Evolutionary conservation across 768 basidiomycete species (phyloP).

Genomic region (Tulasnella sp.): DNA sequence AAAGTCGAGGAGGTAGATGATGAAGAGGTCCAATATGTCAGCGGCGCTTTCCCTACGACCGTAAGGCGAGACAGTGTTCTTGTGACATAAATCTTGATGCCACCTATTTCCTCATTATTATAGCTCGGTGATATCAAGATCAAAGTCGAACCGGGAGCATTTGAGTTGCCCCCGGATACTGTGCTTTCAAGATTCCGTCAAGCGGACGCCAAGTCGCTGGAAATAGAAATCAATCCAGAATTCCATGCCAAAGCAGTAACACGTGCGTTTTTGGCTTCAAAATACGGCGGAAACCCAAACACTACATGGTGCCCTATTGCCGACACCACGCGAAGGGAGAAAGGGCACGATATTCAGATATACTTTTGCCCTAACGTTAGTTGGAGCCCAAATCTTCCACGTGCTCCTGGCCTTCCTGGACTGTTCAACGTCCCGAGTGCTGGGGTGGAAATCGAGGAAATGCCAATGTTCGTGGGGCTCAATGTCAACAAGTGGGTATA

Average conservation of each 20-base stretch:
- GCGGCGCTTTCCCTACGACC: background rate
- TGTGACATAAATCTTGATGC: background rate
- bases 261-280: background rate
- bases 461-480: background rate
- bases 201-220: background rate
- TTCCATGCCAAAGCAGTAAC: constrained; percentile 1
- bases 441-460: background rate
- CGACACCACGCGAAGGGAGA: background rate
- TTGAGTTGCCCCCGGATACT: background rate
- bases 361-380: background rate
- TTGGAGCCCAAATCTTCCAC: background rate
- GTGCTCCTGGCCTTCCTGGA: background rate
- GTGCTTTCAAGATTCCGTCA: background rate
- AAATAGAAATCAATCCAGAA: background rate
- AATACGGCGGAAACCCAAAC: background rate
- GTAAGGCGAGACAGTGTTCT: background rate
- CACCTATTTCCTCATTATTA: background rate
- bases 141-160: background rate
- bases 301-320: background rate
- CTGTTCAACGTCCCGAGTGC: background rate
- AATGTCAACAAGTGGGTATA: constrained; percentile 1
- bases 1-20: background rate
- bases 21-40: background rate
- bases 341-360: background rate
- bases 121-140: constrained; percentile 1